Base-by-base conservation (phyloP, 1,284 basidiomycete species). In the Coriolopsis trogii region DNA sequence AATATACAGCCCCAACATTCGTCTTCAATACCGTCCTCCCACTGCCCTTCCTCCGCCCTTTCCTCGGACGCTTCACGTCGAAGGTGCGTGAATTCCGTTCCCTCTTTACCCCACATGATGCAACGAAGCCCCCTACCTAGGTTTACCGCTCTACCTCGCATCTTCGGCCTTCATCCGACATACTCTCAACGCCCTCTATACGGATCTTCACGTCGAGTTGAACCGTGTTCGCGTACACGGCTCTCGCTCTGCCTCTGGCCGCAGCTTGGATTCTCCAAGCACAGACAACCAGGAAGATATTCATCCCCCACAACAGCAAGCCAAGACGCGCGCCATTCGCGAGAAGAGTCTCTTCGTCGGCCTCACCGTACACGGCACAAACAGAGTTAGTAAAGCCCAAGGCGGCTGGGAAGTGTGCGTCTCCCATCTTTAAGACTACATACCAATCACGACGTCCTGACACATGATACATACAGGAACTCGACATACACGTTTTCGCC, bases 401-500 rank as follows among this genome's bases (percentile, higher is more conserved):
- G 77, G 76, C 13, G 79, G 87, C 62, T 90, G 87, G 87, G 79
- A 85, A 59, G 77, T 88, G 87, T 89, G 63, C 58, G 87, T 80
- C 4, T 10, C 37, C 41, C 38, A 24, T 42, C 44, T 18, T n/a
- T 24, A 25, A 33, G 16, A 28, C 28, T 7, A 13, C 16, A n/a
- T 23, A 23, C 26, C 15, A 18, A 7, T 26, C 29, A 26, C 24
- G 29, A 25, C 40, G 26, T 10, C 20, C 25, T 36, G 3, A 10
- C 15, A 10, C 13, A 1, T 8, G 1, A 24, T 16, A 4, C 15
- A 2, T 30, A 3, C 66, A 90, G 88, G 30, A 78, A 81, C 58
- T 87, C 83, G 47, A 89, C 85, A n/a, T 91, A 91, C 66, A 73
- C 72, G 0, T 90, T 91, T 65, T 88, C 86, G 1, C 84, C 85